phyloP scores from a whole-genome alignment of 2,329 filamentous ascomycete species.

The Xylaria arbuscula region DNA sequence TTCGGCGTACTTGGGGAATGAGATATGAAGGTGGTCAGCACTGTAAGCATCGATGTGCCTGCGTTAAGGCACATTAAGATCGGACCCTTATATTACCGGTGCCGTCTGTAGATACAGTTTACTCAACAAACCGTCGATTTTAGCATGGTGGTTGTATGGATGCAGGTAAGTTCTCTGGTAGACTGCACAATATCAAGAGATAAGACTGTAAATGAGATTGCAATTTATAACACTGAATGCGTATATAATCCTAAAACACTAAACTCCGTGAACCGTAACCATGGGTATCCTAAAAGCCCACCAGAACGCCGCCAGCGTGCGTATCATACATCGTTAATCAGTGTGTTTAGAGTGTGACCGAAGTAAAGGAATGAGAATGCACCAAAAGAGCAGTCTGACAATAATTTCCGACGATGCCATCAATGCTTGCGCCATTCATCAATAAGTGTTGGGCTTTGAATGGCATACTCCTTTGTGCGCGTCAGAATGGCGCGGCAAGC shows the following conservation, averaged over 20 bases:
- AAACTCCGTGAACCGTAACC: constrained; percentile 26
- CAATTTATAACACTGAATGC: not conserved
- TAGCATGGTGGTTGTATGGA: not conserved
- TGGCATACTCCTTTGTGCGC: constrained; percentile 47
- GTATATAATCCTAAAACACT: constrained; percentile 2
- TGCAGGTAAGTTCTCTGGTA: not conserved
- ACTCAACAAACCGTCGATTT: not conserved
- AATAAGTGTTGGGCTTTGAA: constrained; percentile 54
- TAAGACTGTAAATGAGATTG: not conserved
- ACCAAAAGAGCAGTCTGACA: not conserved
- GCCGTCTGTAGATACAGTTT: not conserved
- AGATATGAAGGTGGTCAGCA: constrained; percentile 6
- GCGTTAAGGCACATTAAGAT: not conserved
- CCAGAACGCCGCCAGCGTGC: constrained; percentile 18
- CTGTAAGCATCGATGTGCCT: not conserved
- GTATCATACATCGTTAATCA: constrained; percentile 32
- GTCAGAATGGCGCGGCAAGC: constrained; percentile 60
- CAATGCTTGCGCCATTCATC: constrained; percentile 54
- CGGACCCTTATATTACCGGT: not conserved
- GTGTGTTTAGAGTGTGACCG: constrained; percentile 1
- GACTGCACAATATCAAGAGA: not conserved
- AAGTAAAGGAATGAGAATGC: constrained; percentile 10
- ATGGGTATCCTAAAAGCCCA: constrained; percentile 33
- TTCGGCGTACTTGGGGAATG: not conserved
- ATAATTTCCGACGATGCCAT: not conserved